Percentiles rank a stretch among this genome's conserved stretches.
phyloP scores from a whole-genome alignment of 2,329 filamentous ascomycete genomes.

The Xylariaceae sp. region DNA sequence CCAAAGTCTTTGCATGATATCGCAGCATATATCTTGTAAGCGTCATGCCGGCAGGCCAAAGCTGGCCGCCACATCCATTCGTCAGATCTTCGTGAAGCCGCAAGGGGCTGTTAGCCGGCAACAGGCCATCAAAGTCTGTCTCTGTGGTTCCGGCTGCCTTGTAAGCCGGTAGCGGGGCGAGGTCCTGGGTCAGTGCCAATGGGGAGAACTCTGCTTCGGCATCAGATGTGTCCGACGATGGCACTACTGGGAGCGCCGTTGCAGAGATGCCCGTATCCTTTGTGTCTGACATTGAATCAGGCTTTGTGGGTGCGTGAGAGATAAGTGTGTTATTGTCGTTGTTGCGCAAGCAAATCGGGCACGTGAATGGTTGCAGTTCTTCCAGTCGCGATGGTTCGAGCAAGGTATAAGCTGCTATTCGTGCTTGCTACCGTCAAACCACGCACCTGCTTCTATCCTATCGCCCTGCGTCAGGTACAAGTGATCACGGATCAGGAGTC shows the following conservation, averaged over 20 bases:
- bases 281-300: background rate
- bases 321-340: background rate
- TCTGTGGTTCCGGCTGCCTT: conserved; percentile 49
- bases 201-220: conserved; percentile 39
- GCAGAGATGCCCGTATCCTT: conserved; percentile 10
- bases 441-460: no score
- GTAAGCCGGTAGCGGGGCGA: conserved; percentile 56
- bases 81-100: conserved; percentile 78
- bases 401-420: no score
- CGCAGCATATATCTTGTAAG: conserved; percentile 80
- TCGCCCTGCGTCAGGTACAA: no score
- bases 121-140: conserved; percentile 66
- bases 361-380: no score
- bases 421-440: no score
- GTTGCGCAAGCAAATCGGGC: background rate
- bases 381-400: no score
- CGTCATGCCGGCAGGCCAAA: conserved; percentile 92
- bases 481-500: no score
- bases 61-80: conserved; percentile 84
- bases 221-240: conserved; percentile 6
- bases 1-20: conserved; percentile 59
- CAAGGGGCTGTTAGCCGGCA: conserved; percentile 55
- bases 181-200: conserved; percentile 47
- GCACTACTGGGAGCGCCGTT: background rate
- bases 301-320: background rate